Percentiles rank a stretch among this genome's conserved stretches.
Evolutionary conservation across 2,329 filamentous ascomycete genomes (phyloP).

Genomic region (Phoma sp.): DNA sequence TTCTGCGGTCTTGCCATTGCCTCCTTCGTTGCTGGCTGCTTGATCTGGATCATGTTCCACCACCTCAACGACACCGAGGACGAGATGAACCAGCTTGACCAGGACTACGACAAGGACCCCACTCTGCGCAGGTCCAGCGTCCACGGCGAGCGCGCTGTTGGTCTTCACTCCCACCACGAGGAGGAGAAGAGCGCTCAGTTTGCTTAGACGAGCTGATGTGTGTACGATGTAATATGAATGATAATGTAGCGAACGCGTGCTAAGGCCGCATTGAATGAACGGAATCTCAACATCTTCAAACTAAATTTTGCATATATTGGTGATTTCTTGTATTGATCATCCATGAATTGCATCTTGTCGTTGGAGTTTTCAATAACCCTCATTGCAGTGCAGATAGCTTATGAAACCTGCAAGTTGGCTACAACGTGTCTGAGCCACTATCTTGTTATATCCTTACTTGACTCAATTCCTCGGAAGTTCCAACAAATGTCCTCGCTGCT

Average conservation of each 20-base stretch:
- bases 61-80: slow-evolving; percentile 47
- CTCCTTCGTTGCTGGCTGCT: slow-evolving; percentile 38
- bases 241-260: slow-evolving; percentile 11
- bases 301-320: neutral
- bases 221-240: slow-evolving; percentile 15
- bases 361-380: too few relatives aligned
- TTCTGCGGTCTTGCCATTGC: slow-evolving; percentile 42
- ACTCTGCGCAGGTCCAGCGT: slow-evolving; percentile 35
- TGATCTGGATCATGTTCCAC: slow-evolving; percentile 48
- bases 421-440: too few relatives aligned
- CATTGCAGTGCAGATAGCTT: too few relatives aligned
- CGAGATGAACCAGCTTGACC: slow-evolving; percentile 45
- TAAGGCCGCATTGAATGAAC: slow-evolving; percentile 9
- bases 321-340: neutral
- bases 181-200: slow-evolving; percentile 7
- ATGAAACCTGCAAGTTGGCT: too few relatives aligned
- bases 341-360: too few relatives aligned
- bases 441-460: too few relatives aligned
- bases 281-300: neutral
- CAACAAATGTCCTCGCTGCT: too few relatives aligned
- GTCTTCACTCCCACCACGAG: slow-evolving; percentile 8
- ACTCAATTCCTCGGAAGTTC: too few relatives aligned
- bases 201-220: slow-evolving; percentile 3
- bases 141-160: slow-evolving; percentile 10
- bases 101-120: slow-evolving; percentile 42